Base-by-base conservation (phyloP, 2,329 filamentous ascomycete species). In the Scopulariopsis brevicaulis region DNA sequence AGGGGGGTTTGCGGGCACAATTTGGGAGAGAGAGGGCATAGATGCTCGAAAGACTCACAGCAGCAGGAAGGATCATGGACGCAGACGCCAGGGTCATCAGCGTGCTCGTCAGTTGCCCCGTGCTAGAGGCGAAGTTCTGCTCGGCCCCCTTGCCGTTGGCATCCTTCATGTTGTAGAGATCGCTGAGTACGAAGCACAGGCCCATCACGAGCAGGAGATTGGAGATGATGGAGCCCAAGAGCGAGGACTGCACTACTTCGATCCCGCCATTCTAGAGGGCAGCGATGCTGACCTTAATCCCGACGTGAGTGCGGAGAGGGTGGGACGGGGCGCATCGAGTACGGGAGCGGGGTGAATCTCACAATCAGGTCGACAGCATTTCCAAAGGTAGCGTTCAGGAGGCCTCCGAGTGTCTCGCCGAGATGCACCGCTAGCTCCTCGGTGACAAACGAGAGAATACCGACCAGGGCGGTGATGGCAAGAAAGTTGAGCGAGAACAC, bases 221-320 rank as follows among this genome's bases (percentile, higher is more conserved):
- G 63, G 93, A 96, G 46, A 97, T 78, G 65, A 97, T 96, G 67
- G 89, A 95, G 54, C 94, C 93, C 40, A 97, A 84, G 91, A 97
- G 96, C 62, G 90, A 96, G 22, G 93, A 88, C 74, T 97, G 94
- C n/a, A 97, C 93, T 63, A 97, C 92, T 65, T 93, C 86, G 68
- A 96, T 95, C 73, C 97, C 88, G 62, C 85, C 84, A 65, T 94
- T 84, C 63, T 78, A 83, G 53, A 99, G 80, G n/a, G 94, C 94
- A 62, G 97, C 87, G 64, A 97, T 93, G 70, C 90, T 96, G 68
- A 96, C 89, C 89, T 93, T 67, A n/a, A 48, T 8, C 11, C 8
- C 11, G 40, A 18, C n/a, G n/a, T 14, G 34, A 4, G 12, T 20
- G 15, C 20, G n/a, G 37, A 35, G 12, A 20, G 10, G n/a, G 20